These are phyloP conservation scores for Coemansia sp. DNA, from an alignment of 192 early-diverging fungal genomes.

Conservation along the genomic window DNA sequence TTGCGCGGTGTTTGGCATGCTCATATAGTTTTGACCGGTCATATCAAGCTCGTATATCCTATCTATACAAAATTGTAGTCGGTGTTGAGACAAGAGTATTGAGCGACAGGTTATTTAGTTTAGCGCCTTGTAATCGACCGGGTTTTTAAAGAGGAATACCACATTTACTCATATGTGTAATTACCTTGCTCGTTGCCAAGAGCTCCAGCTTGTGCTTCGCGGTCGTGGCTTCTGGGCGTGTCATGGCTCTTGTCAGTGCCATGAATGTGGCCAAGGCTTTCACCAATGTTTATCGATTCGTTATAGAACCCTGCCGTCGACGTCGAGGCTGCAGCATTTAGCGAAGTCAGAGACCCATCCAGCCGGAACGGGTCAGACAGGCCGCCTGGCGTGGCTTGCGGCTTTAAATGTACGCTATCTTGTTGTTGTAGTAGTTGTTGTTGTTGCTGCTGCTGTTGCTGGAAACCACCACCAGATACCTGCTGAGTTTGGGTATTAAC, in stretches of 20 bases:
- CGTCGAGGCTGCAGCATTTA: slow-evolving; percentile 11
- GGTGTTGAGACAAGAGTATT: not conserved
- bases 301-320: slow-evolving; percentile 1
- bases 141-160: not conserved
- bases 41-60: slow-evolving; percentile 25
- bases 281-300: not conserved
- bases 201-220: not conserved
- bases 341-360: slow-evolving; percentile 17
- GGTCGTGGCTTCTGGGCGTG: slow-evolving; percentile 17
- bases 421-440: slow-evolving; percentile 2
- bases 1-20: slow-evolving; percentile 21
- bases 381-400: slow-evolving; percentile 2
- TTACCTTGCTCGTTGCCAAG: slow-evolving; percentile 26
- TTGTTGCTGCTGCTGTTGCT: slow-evolving; percentile 7
- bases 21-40: slow-evolving; percentile 1
- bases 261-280: slow-evolving; percentile 2
- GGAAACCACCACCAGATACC: slow-evolving; percentile 2
- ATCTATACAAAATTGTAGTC: slow-evolving; percentile 35
- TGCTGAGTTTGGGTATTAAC: not conserved
- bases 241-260: not conserved
- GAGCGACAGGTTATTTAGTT: not conserved
- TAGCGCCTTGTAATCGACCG: not conserved
- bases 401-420: slow-evolving; percentile 4
- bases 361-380: slow-evolving; percentile 25
- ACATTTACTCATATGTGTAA: slow-evolving; percentile 2